Evolutionary conservation across 495 filamentous ascomycete genomes (phyloP).

Genomic region (Aspergillus conjunctus): DNA sequence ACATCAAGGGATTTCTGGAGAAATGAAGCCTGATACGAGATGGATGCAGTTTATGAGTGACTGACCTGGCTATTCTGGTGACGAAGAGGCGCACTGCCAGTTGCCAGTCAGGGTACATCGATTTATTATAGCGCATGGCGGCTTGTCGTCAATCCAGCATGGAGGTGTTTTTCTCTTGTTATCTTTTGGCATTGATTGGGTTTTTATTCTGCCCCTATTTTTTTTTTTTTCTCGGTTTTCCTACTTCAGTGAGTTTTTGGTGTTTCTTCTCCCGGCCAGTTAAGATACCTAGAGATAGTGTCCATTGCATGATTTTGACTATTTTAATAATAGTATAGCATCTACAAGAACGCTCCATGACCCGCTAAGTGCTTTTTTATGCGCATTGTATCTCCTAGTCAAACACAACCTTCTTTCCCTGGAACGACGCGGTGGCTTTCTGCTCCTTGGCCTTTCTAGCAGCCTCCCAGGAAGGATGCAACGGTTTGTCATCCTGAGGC

Average conservation of each 20-base stretch:
- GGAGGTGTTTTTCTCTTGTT: slow-evolving; percentile 8
- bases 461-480: slow-evolving; percentile 96
- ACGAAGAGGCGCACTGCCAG: not conserved
- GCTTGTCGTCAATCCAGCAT: slow-evolving; percentile 8
- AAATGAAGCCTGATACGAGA: slow-evolving; percentile 38
- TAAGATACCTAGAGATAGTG: slow-evolving; percentile 23
- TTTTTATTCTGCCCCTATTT: not conserved
- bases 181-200: not conserved
- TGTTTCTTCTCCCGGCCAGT: not conserved
- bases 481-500: slow-evolving; percentile 58
- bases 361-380: not conserved
- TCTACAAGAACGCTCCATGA: not conserved
- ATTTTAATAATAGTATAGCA: not conserved
- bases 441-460: slow-evolving; percentile 81
- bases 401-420: slow-evolving; percentile 90
- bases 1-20: slow-evolving; percentile 30
- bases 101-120: not conserved
- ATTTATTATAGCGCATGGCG: slow-evolving; percentile 2
- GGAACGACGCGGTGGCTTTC: slow-evolving; percentile 59
- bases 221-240: not conserved
- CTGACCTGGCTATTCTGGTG: slow-evolving; percentile 10
- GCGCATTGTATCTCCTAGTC: slow-evolving; percentile 53
- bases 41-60: slow-evolving; percentile 49
- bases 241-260: not conserved
- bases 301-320: not conserved